Conservation (phyloP, 352 stramenopile species). For the Pythium oligandrum region DNA sequence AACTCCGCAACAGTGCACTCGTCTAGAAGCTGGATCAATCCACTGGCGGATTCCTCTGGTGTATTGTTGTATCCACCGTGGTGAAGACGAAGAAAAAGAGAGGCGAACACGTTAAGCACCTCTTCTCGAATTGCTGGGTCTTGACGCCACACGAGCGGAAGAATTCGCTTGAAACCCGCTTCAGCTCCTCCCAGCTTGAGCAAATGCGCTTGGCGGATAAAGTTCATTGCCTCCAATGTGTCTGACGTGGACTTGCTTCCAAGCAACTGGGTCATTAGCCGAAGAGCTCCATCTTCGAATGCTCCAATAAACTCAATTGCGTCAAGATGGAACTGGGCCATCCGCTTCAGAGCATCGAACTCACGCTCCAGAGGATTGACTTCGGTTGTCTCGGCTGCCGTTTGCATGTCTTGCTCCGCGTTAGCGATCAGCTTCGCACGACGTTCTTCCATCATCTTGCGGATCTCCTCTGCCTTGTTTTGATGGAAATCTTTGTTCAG, state of each 20-base stretch:
- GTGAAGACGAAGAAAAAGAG: constrained; percentile 58
- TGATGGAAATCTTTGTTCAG: constrained; percentile 82
- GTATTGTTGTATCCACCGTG: constrained; percentile 33
- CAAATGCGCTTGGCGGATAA: constrained; percentile 90
- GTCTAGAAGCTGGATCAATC: constrained; percentile 70
- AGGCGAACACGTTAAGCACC: constrained; percentile 80
- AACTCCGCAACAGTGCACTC: constrained; percentile 74
- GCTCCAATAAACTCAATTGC: constrained; percentile 92
- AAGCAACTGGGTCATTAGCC: constrained; percentile 82
- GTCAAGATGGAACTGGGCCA: constrained; percentile 90
- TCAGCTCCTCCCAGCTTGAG: constrained; percentile 89
- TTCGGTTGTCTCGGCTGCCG: constrained; percentile 25
- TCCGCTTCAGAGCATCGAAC: constrained; percentile 60
- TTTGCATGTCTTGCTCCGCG: constrained; percentile 67
- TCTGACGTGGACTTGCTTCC: constrained; percentile 90
- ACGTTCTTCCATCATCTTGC: constrained; percentile 55
- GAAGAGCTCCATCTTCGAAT: constrained; percentile 77
- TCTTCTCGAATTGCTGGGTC: constrained; percentile 89
- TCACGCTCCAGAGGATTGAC: constrained; percentile 62
- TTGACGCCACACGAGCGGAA: constrained; percentile 89
- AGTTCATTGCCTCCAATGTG: constrained; percentile 91
- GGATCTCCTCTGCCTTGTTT: constrained; percentile 73
- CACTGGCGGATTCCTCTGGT: constrained; percentile 49
- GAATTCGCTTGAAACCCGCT: constrained; percentile 86
- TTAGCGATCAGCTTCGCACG: constrained; percentile 75